These are phyloP conservation scores for Handroanthus guayacan DNA, from an alignment of 257 asterid species.

Conservation along the genomic window DNA sequence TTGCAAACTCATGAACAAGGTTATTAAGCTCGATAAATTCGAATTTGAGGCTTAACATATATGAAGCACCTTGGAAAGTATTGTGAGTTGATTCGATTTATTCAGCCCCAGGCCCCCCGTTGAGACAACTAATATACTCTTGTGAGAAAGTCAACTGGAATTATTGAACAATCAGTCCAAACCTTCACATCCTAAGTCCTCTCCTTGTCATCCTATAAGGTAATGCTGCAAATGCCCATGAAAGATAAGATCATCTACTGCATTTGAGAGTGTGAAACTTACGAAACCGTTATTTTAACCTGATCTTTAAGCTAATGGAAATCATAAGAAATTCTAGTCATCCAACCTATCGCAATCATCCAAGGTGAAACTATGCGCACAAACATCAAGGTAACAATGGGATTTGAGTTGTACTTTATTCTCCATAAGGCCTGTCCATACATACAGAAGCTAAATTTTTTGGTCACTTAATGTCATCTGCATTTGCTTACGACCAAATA, in stretches of 20 bases:
- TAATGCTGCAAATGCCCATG: neutral
- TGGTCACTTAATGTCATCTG: too few species aligned
- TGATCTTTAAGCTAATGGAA: neutral
- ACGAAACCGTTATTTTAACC: neutral
- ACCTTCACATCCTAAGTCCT: too few species aligned
- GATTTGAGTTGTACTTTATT: too few species aligned
- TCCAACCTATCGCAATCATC: too few species aligned
- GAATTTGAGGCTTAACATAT: neutral
- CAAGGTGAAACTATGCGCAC: too few species aligned
- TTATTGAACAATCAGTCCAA: neutral
- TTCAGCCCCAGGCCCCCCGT: neutral
- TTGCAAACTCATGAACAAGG: neutral
- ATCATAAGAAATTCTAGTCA: neutral
- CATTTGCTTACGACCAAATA: too few species aligned
- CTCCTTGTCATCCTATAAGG: neutral
- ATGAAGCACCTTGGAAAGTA: neutral
- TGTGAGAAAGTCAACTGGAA: constrained; percentile 8
- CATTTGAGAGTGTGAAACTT: neutral
- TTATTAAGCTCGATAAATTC: neutral
- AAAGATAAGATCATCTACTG: neutral
- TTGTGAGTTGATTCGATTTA: neutral
- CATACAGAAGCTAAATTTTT: too few species aligned
- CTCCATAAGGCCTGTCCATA: too few species aligned
- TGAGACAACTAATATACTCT: neutral
- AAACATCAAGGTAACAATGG: too few species aligned